Evolutionary conservation across 2,329 filamentous ascomycete genomes (phyloP).

Genomic region (Blumeriella jaapii): DNA sequence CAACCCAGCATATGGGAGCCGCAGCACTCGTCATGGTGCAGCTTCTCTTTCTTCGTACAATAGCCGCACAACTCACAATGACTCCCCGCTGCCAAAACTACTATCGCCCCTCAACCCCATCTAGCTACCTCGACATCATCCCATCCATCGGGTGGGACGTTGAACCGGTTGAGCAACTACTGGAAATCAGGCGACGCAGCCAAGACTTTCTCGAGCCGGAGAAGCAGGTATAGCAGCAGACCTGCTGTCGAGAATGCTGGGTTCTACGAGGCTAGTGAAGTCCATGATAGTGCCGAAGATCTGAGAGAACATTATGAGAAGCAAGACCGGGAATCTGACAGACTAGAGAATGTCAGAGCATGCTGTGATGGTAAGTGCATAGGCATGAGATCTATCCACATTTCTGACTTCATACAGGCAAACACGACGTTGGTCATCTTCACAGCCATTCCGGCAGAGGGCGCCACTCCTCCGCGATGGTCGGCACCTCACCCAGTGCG

Average conservation of each 20-base stretch:
- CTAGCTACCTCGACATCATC: slow-evolving; percentile 19
- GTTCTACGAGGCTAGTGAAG: slow-evolving; percentile 44
- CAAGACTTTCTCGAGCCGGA: slow-evolving; percentile 33
- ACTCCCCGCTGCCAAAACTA: slow-evolving; percentile 43
- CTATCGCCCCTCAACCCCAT: slow-evolving; percentile 21
- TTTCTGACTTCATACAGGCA: slow-evolving; percentile 42
- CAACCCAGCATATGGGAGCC: slow-evolving; percentile 46
- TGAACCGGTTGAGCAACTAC: slow-evolving; percentile 49
- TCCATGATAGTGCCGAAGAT: slow-evolving; percentile 73
- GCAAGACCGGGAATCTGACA: slow-evolving; percentile 64
- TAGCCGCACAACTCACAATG: slow-evolving; percentile 57
- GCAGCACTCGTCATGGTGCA: slow-evolving; percentile 41
- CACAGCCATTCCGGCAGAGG: slow-evolving; percentile 36
- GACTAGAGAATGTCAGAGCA: slow-evolving; percentile 87
- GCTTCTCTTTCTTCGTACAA: slow-evolving; percentile 71
- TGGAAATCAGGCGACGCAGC: slow-evolving; percentile 32
- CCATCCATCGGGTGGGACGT: slow-evolving; percentile 32
- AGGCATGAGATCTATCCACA: neutral
- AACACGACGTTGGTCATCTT: slow-evolving; percentile 60
- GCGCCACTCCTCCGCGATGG: slow-evolving; percentile 26
- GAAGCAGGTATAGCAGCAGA: slow-evolving; percentile 39
- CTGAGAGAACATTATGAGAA: slow-evolving; percentile 67
- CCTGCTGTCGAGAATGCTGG: slow-evolving; percentile 27
- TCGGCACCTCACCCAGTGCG: slow-evolving; percentile 11
- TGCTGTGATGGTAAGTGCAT: slow-evolving; percentile 82